Conservation (phyloP, 768 basidiomycete genomes). For the Macrolepiota dolichaula region DNA sequence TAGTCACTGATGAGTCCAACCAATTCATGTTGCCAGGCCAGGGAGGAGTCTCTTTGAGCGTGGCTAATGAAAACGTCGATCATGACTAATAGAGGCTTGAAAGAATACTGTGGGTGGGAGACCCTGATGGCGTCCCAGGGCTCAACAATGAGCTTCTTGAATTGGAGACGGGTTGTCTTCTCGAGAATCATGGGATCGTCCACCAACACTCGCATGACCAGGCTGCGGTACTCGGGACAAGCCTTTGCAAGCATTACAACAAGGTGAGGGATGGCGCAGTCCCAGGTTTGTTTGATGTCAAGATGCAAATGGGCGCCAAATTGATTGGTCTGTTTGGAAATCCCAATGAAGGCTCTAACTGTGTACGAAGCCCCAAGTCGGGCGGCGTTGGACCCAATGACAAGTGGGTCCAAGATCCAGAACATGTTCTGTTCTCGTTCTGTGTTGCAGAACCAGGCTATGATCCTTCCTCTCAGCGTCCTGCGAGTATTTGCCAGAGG, state of each 20-base stretch:
- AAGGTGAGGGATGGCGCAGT: slow-evolving; percentile 15
- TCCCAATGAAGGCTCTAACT: not conserved
- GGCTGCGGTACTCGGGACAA: slow-evolving; percentile 13
- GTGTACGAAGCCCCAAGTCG: not conserved
- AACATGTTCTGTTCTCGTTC: not conserved
- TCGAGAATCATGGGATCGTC: slow-evolving; percentile 19
- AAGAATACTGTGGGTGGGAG: not conserved
- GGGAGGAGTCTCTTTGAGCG: not conserved
- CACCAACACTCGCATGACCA: slow-evolving; percentile 14
- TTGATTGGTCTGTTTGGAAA: not conserved
- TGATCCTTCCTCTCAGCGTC: not conserved
- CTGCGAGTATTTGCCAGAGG: not conserved
- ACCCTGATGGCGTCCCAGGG: slow-evolving; percentile 14
- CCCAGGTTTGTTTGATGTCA: slow-evolving; percentile 13
- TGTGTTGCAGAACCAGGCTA: not conserved
- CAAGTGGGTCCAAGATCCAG: not conserved
- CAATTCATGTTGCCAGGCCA: not conserved
- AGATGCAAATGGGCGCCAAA: not conserved
- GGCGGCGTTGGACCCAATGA: not conserved
- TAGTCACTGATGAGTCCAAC: not conserved
- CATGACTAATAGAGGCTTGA: not conserved
- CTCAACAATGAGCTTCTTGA: slow-evolving; percentile 20
- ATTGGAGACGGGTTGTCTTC: slow-evolving; percentile 16
- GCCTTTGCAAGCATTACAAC: slow-evolving; percentile 13
- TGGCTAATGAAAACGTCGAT: not conserved